A percentile compares a stretch with the other conserved stretches of the same genome.
These are phyloP conservation scores for Ogataea sp. DNA, from an alignment of 805 yeast species.

Conservation along the genomic window DNA sequence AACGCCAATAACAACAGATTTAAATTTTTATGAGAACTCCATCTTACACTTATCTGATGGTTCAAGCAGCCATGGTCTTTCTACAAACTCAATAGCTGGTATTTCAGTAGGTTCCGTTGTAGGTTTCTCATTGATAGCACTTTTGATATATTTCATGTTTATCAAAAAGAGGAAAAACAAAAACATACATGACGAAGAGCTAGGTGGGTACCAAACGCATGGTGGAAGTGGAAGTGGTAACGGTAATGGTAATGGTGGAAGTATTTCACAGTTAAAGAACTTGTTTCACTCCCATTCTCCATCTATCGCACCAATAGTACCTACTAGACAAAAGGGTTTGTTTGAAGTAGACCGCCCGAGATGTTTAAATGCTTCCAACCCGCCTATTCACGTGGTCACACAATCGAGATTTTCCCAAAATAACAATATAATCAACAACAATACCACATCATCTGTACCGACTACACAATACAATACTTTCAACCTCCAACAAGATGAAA, in stretches of 20 bases:
- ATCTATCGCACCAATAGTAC: not conserved
- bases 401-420: too few relatives aligned
- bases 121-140: constrained; percentile 6
- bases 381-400: too few relatives aligned
- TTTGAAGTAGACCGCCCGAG: not conserved
- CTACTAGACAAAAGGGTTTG: not conserved
- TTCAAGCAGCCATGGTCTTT: not conserved
- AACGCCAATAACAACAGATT: constrained; percentile 22
- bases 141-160: constrained; percentile 9
- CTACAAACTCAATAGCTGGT: constrained; percentile 21
- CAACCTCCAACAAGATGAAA: not conserved
- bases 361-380: too few relatives aligned
- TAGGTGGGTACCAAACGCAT: too few relatives aligned
- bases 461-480: not conserved
- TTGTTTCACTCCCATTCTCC: too few relatives aligned
- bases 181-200: constrained; percentile 1
- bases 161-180: constrained; percentile 2
- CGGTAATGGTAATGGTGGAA: not conserved
- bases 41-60: not conserved
- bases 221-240: not conserved
- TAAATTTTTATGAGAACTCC: constrained; percentile 8
- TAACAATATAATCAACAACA: not conserved
- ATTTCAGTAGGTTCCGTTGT: constrained; percentile 12
- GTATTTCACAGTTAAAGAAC: too few relatives aligned
- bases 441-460: not conserved